Base-by-base conservation (phyloP, 1,284 basidiomycete genomes). In the Trichosporon sp. region DNA sequence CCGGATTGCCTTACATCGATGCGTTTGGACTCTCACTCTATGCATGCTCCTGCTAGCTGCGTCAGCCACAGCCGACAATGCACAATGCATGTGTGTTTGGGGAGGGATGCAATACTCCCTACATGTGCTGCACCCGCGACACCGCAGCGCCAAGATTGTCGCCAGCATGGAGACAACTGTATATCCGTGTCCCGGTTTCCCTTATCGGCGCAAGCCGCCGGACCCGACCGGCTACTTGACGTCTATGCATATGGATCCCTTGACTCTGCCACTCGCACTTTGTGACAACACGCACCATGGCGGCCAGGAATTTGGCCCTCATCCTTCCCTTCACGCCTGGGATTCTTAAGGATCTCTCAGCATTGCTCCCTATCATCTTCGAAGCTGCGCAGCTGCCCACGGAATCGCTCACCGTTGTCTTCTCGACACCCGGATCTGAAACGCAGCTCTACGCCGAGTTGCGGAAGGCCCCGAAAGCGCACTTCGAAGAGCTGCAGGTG, bases 401-500 rank as follows among this genome's bases (percentile, higher is more conserved):
- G 16, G 58, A 58, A 0, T 64, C 66, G 25, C 67, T 74, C 40
- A 72, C 70, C 5, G 68, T 78, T 46, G 49, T 75, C 44, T 73
- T 77, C 72, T 68, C 66, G 37, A 69, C 75, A 1, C 73, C 72
- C 13, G 54, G 49, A 7, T 33, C 36, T 1, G 58, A 37, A 2
- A 37, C 19, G n/a, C 74, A 76, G 62, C 68, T 78, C 6, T 77
- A 75, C 60, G 40, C 60, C 1, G 23, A n/a, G 1, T 61, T 78
- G 0, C 56, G 63, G 11, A 21, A 31, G 1, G 65, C 69, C 7
- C 70, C 76, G 4, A 46, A 49, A 9, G 34, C 34, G 21, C 58
- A 75, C 56, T 81, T 77, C 70, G 58, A 67, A 2, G 57, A 25
- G 2, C 65, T 80, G 25, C 77, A 80, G 65, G 57, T 64, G 19